A percentile compares a stretch with the other conserved stretches of the same genome.
These are phyloP conservation scores for Xylariaceae sp. DNA, from an alignment of 2,329 filamentous ascomycete species.

Conservation along the genomic window DNA sequence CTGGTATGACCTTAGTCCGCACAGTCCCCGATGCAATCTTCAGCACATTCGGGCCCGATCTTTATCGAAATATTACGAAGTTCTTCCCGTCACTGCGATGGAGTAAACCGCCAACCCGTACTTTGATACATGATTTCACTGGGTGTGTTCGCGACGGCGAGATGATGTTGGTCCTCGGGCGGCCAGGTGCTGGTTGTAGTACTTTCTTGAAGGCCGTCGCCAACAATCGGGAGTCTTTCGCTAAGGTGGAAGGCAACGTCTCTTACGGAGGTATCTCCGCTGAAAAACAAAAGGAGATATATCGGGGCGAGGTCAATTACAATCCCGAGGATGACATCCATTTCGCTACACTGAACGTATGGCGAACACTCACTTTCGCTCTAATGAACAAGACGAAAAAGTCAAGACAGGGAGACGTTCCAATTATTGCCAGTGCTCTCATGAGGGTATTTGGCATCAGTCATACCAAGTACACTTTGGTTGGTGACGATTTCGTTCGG, in stretches of 20 bases:
- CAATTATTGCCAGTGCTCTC: conserved; percentile 64
- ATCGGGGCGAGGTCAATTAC: conserved; percentile 73
- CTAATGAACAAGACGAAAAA: conserved; percentile 72
- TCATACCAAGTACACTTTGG: conserved; percentile 69
- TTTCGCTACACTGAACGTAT: conserved; percentile 69
- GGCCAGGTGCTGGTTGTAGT: conserved; percentile 70
- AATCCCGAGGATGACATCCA: conserved; percentile 75
- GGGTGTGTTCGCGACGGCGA: conserved; percentile 65
- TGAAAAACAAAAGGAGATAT: conserved; percentile 62
- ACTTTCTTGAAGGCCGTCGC: conserved; percentile 74
- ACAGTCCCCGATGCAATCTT: conserved; percentile 71
- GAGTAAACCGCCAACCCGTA: conserved; percentile 27
- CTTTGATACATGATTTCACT: conserved; percentile 62
- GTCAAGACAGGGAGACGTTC: conserved; percentile 58
- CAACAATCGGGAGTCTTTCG: conserved; percentile 64
- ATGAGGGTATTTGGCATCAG: conserved; percentile 75
- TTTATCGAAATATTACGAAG: conserved; percentile 58
- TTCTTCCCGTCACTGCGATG: conserved; percentile 33
- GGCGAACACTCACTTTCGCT: conserved; percentile 73
- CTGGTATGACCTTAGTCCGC: conserved; percentile 65
- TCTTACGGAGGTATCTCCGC: conserved; percentile 69
- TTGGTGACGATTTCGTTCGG: conserved; percentile 68
- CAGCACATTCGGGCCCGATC: conserved; percentile 76
- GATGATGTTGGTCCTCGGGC: conserved; percentile 66
- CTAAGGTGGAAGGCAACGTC: conserved; percentile 64